Percentiles rank a stretch among this genome's conserved stretches.
Conservation (phyloP, 371 early-diverging fungal species). For the Mortierella sp. region DNA sequence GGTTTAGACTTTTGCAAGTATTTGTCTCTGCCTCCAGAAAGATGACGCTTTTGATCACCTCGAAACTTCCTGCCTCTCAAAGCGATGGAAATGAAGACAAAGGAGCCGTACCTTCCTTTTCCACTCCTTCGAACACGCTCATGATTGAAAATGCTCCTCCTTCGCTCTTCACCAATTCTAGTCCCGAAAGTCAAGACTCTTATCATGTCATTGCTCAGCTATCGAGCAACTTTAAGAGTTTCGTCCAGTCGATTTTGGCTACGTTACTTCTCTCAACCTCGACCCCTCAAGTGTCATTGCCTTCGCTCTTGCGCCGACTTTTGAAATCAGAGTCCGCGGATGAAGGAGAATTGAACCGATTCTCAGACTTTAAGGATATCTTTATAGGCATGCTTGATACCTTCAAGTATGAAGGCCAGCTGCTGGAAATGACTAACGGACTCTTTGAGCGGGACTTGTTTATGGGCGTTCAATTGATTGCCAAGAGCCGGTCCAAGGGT, state of each 20-base stretch:
- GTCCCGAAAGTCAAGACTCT: slow-evolving; percentile 32
- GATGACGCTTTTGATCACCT: slow-evolving; percentile 53
- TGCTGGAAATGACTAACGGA: slow-evolving; percentile 79
- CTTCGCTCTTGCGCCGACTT: slow-evolving; percentile 72
- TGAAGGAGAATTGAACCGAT: slow-evolving; percentile 61
- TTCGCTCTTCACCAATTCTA: slow-evolving; percentile 45
- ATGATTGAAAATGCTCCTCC: slow-evolving; percentile 55
- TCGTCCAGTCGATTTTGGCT: slow-evolving; percentile 73
- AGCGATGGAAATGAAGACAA: slow-evolving; percentile 1
- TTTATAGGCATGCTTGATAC: slow-evolving; percentile 83
- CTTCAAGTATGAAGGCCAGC: slow-evolving; percentile 81
- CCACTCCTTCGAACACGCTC: slow-evolving; percentile 21
- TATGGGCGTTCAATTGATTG: slow-evolving; percentile 68
- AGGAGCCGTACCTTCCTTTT: not conserved
- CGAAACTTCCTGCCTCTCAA: slow-evolving; percentile 3
- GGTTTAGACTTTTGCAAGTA: slow-evolving; percentile 77
- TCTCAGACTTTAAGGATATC: slow-evolving; percentile 81
- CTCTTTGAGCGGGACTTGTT: slow-evolving; percentile 77
- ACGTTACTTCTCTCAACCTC: slow-evolving; percentile 72
- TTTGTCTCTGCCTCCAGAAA: slow-evolving; percentile 60
- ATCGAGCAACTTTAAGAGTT: slow-evolving; percentile 68
- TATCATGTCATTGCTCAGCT: slow-evolving; percentile 59
- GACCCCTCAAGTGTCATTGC: slow-evolving; percentile 76
- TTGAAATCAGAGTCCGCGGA: slow-evolving; percentile 66
- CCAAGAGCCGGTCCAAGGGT: slow-evolving; percentile 67